Base-by-base conservation (phyloP, 2,329 filamentous ascomycete genomes). In the Trichoderma endophyticum region DNA sequence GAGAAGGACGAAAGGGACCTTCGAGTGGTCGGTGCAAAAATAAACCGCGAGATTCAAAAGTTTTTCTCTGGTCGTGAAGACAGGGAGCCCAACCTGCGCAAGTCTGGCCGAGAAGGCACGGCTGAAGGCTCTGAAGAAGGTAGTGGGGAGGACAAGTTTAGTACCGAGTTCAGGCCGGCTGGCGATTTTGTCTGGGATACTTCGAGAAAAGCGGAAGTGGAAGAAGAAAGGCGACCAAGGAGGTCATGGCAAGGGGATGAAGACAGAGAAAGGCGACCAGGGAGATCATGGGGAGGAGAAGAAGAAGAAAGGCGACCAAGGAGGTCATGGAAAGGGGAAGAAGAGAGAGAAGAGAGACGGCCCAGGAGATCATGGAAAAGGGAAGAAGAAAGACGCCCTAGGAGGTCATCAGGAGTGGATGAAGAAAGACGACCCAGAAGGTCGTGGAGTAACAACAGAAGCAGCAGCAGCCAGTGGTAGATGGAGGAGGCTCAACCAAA, bases 41-140 rank as follows among this genome's bases (percentile, higher is more conserved):
- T 83, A 71, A 83, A 82, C 75, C 78, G 80, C 54, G 78, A 81
- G 71, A 81, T 83, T 57, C 77, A 79, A 34, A 71, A 74, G 51
- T 83, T 83, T 71, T 83, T 79, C 74, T 73, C 77, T 14, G 75
- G 78, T 26, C 80, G 81, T 14, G 79, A 82, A 30, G 73, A 79
- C 54, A 57, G 74, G 26, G 81, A 82, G 73, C 81, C 81, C 18
- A 80, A 79, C 6, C 67, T 81, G 54, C 76, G 75, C 56, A 74
- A 72, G 51, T 70, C 71, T 54, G n/a, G n/a, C 8, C 21, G 28
- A 24, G 18, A 30, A 9, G 56, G 74, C 51, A 74, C 74, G 8
- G 74, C 65, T 34, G 74, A 73, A 34, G 72, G 56, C 14, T 74
- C 73, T 18, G 75, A 75, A 24, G 73, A 76, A 5, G 70, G 67